These are phyloP conservation scores for Suhomyces faveliae DNA, from an alignment of 805 yeast species.

Conservation along the genomic window DNA sequence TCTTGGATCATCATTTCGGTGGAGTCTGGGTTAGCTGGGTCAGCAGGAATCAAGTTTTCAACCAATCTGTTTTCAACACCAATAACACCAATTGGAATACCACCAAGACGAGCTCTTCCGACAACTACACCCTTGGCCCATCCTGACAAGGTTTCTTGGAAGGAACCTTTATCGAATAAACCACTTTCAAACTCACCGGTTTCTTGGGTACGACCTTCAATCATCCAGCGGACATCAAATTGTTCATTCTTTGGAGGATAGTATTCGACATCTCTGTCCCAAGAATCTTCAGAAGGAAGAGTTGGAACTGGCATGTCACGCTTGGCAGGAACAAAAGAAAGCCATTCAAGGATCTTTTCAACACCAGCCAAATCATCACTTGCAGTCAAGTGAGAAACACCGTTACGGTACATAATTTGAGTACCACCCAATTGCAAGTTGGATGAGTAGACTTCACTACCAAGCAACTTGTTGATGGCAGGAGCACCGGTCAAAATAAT, in stretches of 20 bases:
- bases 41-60: conserved; percentile 93
- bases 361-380: conserved; percentile 95
- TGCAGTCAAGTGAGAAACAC: conserved; percentile 98
- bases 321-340: conserved; percentile 89
- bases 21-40: conserved; percentile 96
- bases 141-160: conserved; percentile 94
- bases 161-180: conserved; percentile 86
- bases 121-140: conserved; percentile 99
- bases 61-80: conserved; percentile 91
- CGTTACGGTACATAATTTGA: conserved; percentile 96
- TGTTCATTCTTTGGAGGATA: conserved; percentile 68
- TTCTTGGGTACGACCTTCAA: conserved; percentile 74
- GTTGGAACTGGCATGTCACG: conserved; percentile 90
- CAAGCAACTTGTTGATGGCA: conserved; percentile 93
- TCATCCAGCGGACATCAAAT: conserved; percentile 93
- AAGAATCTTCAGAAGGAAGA: conserved; percentile 71
- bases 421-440: conserved; percentile 99
- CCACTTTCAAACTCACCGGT: conserved; percentile 78
- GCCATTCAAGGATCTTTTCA: conserved; percentile 90
- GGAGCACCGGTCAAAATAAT: conserved; percentile 99
- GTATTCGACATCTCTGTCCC: conserved; percentile 93
- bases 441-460: conserved; percentile 95
- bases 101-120: conserved; percentile 98
- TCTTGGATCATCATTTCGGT: conserved; percentile 85
- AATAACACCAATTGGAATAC: conserved; percentile 97